These are phyloP conservation scores for Penicillium janthinellum DNA, from an alignment of 2,329 filamentous ascomycete species.

Conservation along the genomic window DNA sequence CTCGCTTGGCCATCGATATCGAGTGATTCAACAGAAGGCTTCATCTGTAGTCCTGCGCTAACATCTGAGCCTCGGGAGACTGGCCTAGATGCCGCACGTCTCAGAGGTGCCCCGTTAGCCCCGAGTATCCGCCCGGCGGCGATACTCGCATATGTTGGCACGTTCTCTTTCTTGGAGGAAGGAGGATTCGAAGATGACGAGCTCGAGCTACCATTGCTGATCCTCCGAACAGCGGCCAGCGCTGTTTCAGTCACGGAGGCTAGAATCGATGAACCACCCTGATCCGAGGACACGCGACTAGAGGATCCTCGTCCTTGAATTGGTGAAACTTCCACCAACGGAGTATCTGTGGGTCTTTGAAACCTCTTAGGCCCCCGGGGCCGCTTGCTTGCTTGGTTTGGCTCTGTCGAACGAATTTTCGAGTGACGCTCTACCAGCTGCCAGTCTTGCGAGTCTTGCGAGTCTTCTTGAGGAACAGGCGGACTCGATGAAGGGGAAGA, in stretches of 20 bases:
- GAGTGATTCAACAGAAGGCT: conserved; percentile 36
- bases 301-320: conserved; percentile 36
- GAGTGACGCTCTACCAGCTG: conserved; percentile 32
- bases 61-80: conserved; percentile 17
- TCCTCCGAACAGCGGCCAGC: conserved; percentile 42
- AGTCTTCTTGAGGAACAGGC: conserved; percentile 25
- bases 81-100: conserved; percentile 27
- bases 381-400: conserved; percentile 8
- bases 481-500: conserved; percentile 28
- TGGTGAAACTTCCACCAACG: conserved; percentile 29
- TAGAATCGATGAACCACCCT: conserved; percentile 23
- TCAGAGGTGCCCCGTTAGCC: conserved; percentile 11
- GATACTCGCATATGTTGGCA: conserved; percentile 39
- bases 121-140: conserved; percentile 29
- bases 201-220: conserved; percentile 32
- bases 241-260: conserved; percentile 43
- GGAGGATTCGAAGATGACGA: conserved; percentile 5
- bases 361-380: conserved; percentile 23
- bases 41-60: conserved; percentile 26
- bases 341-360: conserved; percentile 24
- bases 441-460: conserved; percentile 38
- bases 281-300: conserved; percentile 23
- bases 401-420: conserved; percentile 16
- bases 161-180: conserved; percentile 29
- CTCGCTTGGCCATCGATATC: conserved; percentile 28